Conservation (phyloP, 176 grass and related monocot genomes). For the Carex parvula region DNA sequence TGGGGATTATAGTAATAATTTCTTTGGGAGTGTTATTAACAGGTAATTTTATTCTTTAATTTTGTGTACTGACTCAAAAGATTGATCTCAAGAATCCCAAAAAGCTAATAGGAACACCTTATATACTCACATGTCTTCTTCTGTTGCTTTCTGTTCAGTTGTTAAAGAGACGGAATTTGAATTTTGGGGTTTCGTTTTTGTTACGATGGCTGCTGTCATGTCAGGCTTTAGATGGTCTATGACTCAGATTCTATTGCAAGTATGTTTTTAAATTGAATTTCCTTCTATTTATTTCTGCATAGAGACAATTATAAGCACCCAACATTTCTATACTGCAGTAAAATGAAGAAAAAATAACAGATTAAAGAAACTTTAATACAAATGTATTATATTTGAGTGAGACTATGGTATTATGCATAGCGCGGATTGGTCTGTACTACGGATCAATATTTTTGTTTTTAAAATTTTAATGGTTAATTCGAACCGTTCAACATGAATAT, state of each 20-base stretch:
- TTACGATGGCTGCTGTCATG: slow-evolving; percentile 98
- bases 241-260: slow-evolving; percentile 98
- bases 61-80: not conserved
- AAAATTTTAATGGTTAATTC: no score
- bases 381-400: not conserved
- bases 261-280: slow-evolving; percentile 28
- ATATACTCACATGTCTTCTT: slow-evolving; percentile 17
- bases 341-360: not conserved
- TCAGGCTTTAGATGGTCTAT: slow-evolving; percentile 98
- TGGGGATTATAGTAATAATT: slow-evolving; percentile 90
- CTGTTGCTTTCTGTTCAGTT: slow-evolving; percentile 52
- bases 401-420: no score
- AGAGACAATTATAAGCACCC: slow-evolving; percentile 40
- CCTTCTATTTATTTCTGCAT: not conserved
- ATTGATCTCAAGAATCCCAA: not conserved
- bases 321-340: not conserved
- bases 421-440: no score
- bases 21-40: slow-evolving; percentile 88
- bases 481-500: no score
- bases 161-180: slow-evolving; percentile 87
- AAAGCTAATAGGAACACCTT: not conserved
- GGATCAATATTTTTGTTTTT: no score
- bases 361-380: not conserved
- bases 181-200: slow-evolving; percentile 98
- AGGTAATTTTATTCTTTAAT: slow-evolving; percentile 38